Conservation (phyloP, 2,329 filamentous ascomycete species). For the Didymella segeticola region DNA sequence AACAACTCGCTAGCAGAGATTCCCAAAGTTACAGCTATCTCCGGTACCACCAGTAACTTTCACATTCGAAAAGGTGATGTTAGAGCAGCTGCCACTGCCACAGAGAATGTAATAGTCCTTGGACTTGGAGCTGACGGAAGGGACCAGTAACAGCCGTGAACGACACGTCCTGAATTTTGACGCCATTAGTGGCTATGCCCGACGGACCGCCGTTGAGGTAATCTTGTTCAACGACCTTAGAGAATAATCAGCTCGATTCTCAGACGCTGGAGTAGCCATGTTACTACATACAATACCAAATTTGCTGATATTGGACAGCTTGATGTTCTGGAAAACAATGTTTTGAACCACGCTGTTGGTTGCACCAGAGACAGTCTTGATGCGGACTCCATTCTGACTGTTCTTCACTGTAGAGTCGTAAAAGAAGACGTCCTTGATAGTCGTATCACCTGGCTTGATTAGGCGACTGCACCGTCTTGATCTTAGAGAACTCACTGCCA, state of each 20-base stretch:
- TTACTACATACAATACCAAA: constrained; percentile 52
- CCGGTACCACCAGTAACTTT: constrained; percentile 14
- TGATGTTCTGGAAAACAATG: constrained; percentile 56
- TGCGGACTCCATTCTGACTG: constrained; percentile 63
- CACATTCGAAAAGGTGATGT: constrained; percentile 62
- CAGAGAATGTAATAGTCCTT: constrained; percentile 62
- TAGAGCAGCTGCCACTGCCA: constrained; percentile 57
- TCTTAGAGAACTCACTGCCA: constrained; percentile 58
- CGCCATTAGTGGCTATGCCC: constrained; percentile 54
- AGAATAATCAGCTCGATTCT: not conserved
- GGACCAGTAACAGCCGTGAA: constrained; percentile 54
- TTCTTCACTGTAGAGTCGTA: constrained; percentile 56
- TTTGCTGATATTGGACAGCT: constrained; percentile 51
- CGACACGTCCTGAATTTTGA: constrained; percentile 54
- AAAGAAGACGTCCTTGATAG: constrained; percentile 61
- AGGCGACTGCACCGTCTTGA: not conserved
- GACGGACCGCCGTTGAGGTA: constrained; percentile 56
- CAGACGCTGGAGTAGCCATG: not conserved
- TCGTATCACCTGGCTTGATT: constrained; percentile 38
- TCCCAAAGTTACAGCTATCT: not conserved
- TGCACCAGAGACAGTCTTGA: constrained; percentile 62
- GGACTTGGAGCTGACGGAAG: constrained; percentile 35
- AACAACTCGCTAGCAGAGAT: not conserved
- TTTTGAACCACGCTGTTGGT: constrained; percentile 58
- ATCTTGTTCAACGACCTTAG: constrained; percentile 55